Percentiles rank a stretch among this genome's conserved stretches.
Evolutionary conservation across 1,139 yeast genomes (phyloP).

Genomic region (Diutina scorzettiae): DNA sequence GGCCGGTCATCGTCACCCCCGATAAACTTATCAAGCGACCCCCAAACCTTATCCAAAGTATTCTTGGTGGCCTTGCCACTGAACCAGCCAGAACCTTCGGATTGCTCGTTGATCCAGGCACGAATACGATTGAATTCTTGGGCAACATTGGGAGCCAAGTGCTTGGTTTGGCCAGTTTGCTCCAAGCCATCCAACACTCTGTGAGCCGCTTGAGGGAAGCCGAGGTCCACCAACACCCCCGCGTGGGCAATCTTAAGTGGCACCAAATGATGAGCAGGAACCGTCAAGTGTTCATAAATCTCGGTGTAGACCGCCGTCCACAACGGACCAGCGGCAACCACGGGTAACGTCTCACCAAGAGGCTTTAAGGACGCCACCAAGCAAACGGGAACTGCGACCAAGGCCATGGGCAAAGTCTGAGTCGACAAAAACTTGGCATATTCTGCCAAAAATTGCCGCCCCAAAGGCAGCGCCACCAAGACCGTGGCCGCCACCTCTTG

Average conservation of each 20-base stretch:
- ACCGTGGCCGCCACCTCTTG: slow-evolving; percentile 36
- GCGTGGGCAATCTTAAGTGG: slow-evolving; percentile 54
- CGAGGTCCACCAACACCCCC: slow-evolving; percentile 50
- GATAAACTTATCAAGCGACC: slow-evolving; percentile 73
- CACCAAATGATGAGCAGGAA: slow-evolving; percentile 42
- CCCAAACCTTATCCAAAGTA: slow-evolving; percentile 78
- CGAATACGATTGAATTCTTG: slow-evolving; percentile 28
- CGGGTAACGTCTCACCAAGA: too few species aligned
- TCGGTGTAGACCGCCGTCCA: slow-evolving; percentile 42
- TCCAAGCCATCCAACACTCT: slow-evolving; percentile 45
- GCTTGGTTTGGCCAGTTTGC: slow-evolving; percentile 31
- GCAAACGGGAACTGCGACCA: slow-evolving; percentile 36
- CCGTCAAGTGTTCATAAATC: slow-evolving; percentile 49
- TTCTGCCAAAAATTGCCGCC: slow-evolving; percentile 34
- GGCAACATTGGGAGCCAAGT: slow-evolving; percentile 7
- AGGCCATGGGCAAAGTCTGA: too few species aligned
- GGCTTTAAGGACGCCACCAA: too few species aligned
- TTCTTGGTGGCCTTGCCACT: slow-evolving; percentile 58
- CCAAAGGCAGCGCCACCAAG: slow-evolving; percentile 27
- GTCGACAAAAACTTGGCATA: slow-evolving; percentile 40
- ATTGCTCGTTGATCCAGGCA: slow-evolving; percentile 33
- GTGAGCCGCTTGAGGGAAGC: slow-evolving; percentile 44
- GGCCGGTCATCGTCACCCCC: slow-evolving; percentile 64
- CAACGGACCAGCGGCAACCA: slow-evolving; percentile 17
- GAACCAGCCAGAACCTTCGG: slow-evolving; percentile 44